Percentiles rank a stretch among this genome's conserved stretches.
phyloP scores from a whole-genome alignment of 495 filamentous ascomycete genomes.

The Aspergillus diversus region DNA sequence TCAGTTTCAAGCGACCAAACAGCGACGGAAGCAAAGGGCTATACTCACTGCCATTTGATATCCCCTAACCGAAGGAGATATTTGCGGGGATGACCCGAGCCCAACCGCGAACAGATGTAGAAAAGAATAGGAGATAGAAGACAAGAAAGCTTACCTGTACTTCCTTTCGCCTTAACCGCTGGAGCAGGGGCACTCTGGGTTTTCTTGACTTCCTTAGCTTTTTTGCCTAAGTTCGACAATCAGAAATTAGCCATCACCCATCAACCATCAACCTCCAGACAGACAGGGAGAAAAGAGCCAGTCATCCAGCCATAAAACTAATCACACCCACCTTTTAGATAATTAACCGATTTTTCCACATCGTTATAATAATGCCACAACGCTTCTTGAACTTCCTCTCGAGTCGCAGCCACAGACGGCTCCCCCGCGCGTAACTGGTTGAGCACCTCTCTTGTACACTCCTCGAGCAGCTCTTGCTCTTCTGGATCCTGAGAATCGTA shows the following conservation, averaged over 20 bases:
- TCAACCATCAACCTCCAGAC: neutral
- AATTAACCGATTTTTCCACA: slow-evolving; percentile 78
- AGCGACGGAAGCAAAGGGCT: slow-evolving; percentile 15
- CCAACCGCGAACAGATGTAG: slow-evolving; percentile 34
- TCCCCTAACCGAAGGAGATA: slow-evolving; percentile 14
- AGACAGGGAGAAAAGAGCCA: neutral
- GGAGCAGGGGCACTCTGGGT: slow-evolving; percentile 40
- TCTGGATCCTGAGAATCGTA: slow-evolving; percentile 50
- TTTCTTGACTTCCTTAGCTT: slow-evolving; percentile 45
- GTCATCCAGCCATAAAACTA: neutral
- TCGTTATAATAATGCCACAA: slow-evolving; percentile 98
- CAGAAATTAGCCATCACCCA: neutral
- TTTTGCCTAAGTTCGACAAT: slow-evolving; percentile 42
- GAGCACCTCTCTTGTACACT: slow-evolving; percentile 44
- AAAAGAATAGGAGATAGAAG: slow-evolving; percentile 19
- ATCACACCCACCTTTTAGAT: slow-evolving; percentile 63
- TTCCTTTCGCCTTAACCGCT: slow-evolving; percentile 37
- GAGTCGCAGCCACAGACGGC: slow-evolving; percentile 44
- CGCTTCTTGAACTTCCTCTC: slow-evolving; percentile 78
- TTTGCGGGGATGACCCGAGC: slow-evolving; percentile 29
- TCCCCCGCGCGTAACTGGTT: slow-evolving; percentile 43
- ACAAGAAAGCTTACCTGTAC: slow-evolving; percentile 52
- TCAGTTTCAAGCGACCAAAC: slow-evolving; percentile 38
- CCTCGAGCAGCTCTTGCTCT: slow-evolving; percentile 46
- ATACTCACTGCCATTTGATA: slow-evolving; percentile 19